A percentile compares a stretch with the other conserved stretches of the same genome.
Evolutionary conservation across 768 basidiomycete genomes (phyloP).

Genomic region (Russula griseocarnosa): DNA sequence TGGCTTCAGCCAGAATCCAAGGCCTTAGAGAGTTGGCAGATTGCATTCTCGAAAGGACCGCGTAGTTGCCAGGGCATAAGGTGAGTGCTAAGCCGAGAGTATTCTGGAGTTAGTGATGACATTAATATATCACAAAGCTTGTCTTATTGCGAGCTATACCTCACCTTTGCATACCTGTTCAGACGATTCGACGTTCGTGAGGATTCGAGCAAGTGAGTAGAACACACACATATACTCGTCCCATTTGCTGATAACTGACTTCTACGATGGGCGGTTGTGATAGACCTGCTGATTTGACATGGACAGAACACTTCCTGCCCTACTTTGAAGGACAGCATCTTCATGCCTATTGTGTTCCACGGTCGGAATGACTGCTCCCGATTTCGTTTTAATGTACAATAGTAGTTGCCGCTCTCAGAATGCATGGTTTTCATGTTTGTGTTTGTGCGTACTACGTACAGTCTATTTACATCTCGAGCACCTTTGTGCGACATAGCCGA

Average conservation of each 20-base stretch:
- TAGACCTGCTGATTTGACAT: conserved; percentile 16
- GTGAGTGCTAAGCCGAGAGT: conserved; percentile 1
- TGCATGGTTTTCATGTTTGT: too few species aligned
- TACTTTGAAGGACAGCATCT: conserved; percentile 16
- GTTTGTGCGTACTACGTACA: too few species aligned
- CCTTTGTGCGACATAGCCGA: too few species aligned
- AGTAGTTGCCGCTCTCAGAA: too few species aligned
- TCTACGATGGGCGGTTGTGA: not conserved
- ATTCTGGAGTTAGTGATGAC: not conserved
- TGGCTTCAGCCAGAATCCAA: conserved; percentile 21
- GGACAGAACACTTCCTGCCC: conserved; percentile 13
- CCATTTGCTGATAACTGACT: not conserved
- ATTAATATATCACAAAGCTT: conserved; percentile 7
- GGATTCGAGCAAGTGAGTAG: conserved; percentile 9
- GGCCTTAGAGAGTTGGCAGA: conserved; percentile 17
- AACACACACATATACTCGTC: not conserved
- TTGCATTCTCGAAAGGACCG: conserved; percentile 28
- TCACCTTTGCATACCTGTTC: conserved; percentile 29
- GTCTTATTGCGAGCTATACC: conserved; percentile 28
- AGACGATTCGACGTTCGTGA: conserved; percentile 27
- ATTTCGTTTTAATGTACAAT: too few species aligned
- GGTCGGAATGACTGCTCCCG: not conserved
- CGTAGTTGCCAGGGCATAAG: conserved; percentile 28
- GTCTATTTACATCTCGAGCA: too few species aligned
- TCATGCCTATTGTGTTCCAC: conserved; percentile 17